Base-by-base conservation (phyloP, 345 rosid genomes). In the Arabidopsis arenosa region DNA sequence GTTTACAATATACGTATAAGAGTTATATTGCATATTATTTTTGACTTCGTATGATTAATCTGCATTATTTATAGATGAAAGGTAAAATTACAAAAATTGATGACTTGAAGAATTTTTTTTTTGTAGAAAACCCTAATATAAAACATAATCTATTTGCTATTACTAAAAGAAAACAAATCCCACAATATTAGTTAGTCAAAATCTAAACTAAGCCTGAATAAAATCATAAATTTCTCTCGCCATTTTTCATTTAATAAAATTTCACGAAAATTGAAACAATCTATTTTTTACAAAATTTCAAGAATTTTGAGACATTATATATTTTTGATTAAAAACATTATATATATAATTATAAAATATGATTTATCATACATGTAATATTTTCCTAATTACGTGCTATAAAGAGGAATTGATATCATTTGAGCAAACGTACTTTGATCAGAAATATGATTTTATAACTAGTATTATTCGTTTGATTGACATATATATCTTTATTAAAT, bases 361-460 rank as follows among this genome's bases (percentile, higher is more conserved):
- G n/a, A 51, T 62, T 0, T 15, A 52, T 15, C 4, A 49, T 37
- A 30, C 52, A 3, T 60, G 14, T 33, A 57, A 56, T 57, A 39
- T n/a, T 7, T 5, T 67, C n/a, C 4, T 28, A 33, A 23, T 23
- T 33, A 28, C 2, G 9, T 52, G 17, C 8, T 30, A 70, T 4
- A 40, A 69, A 54, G 55, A 41, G 7, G 21, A 32, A 17, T 7
- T 43, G 64, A 39, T 54, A 62, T 12, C 7, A 23, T 37, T 28
- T 48, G 21, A 12, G 10, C 26, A 48, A 36, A 21, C 60, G 18
- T 30, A 56, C 30, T 63, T 15, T 63, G 39, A 44, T 63, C 9
- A 74, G 40, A 63, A 63, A 5, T 43, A 73, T 63, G 45, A 53
- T 54, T 36, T 43, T 35, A 0, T 68, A 44, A 17, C 56, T 43